Base-by-base conservation (phyloP, 2,329 filamentous ascomycete genomes). In the Fusarium anthophilum region DNA sequence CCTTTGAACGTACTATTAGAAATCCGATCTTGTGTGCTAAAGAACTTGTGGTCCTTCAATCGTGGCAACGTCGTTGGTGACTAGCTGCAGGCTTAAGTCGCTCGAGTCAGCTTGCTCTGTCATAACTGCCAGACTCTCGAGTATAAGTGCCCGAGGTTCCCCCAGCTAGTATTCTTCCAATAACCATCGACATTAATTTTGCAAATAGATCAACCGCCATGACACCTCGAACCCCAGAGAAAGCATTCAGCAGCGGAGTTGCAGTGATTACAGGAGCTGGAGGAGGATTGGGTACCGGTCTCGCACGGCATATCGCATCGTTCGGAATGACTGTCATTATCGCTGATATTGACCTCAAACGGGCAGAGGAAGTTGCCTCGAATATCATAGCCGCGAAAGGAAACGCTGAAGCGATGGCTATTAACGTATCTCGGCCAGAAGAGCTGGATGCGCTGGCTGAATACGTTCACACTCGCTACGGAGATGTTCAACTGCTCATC, bases 301-400 rank as follows among this genome's bases (percentile, higher is more conserved):
- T 56, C 8, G 53, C 53, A 7, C 35, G 53, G 0, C 37, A n/a
- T 4, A 30, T 56, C 4, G 53, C 53, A 1, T 56, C 26, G 5
- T 39, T 43, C 26, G 53, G 53, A 3, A 56, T 56, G 53, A n/a
- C 18, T 4, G 20, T 43, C 6, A n/a, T 56, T 18, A 11, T 43
- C 15, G 53, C 26, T 3, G 53, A 56, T 6, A 56, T 56, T 0
- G 26, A 39, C 3, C 6, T 56, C 3, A 3, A 6, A 14, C 38
- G 38, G 0, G 53, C 53, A 2, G 37, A 41, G 15, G 53, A 56
- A 41, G 26, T 43, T 1, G 53, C 53, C 6, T 30, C 14, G 0
- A 28, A n/a, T 1, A 32, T 56, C 0, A 8, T 1, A 10, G 6
- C 22, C 15, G 3, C 14, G 1, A 20, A 11, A 8, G 24, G 53